These are phyloP conservation scores for Phytophthora niederhauseri DNA, from an alignment of 352 stramenopile genomes.

Conservation along the genomic window DNA sequence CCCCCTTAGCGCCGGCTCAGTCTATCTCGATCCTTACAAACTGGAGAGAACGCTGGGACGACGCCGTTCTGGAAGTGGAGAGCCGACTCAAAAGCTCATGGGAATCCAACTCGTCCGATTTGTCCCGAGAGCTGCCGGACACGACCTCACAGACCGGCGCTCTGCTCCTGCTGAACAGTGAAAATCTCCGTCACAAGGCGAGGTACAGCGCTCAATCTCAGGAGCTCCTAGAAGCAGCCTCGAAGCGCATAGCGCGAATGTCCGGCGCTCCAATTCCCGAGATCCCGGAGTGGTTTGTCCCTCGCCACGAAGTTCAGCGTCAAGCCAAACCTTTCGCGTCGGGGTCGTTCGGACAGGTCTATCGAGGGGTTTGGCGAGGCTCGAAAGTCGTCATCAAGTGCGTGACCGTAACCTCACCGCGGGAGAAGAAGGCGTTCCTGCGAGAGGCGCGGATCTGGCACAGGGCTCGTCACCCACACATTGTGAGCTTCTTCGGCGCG, in stretches of 20 bases:
- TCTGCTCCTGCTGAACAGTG: slow-evolving; percentile 15
- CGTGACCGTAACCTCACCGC: neutral
- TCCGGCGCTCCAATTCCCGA: slow-evolving; percentile 11
- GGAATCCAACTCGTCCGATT: slow-evolving; percentile 12
- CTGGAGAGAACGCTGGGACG: slow-evolving; percentile 11
- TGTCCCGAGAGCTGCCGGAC: slow-evolving; percentile 13
- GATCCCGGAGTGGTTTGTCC: slow-evolving; percentile 32
- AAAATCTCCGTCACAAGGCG: slow-evolving; percentile 11
- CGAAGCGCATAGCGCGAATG: slow-evolving; percentile 14
- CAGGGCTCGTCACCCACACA: slow-evolving; percentile 80
- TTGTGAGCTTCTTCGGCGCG: slow-evolving; percentile 77
- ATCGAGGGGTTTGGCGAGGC: slow-evolving; percentile 12
- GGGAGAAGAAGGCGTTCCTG: slow-evolving; percentile 10
- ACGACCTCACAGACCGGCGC: slow-evolving; percentile 9
- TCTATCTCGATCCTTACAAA: neutral
- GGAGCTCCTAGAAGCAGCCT: slow-evolving; percentile 3
- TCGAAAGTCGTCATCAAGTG: slow-evolving; percentile 28
- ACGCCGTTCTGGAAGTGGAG: slow-evolving; percentile 3
- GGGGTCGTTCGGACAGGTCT: slow-evolving; percentile 16
- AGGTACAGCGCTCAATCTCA: slow-evolving; percentile 12
- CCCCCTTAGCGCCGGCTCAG: neutral
- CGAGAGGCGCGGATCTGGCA: slow-evolving; percentile 90
- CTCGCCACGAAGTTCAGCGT: slow-evolving; percentile 28
- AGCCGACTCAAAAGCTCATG: slow-evolving; percentile 6
- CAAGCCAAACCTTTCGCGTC: slow-evolving; percentile 19